Base-by-base conservation (phyloP, 371 early-diverging fungal genomes). In the Mortierella sp. region DNA sequence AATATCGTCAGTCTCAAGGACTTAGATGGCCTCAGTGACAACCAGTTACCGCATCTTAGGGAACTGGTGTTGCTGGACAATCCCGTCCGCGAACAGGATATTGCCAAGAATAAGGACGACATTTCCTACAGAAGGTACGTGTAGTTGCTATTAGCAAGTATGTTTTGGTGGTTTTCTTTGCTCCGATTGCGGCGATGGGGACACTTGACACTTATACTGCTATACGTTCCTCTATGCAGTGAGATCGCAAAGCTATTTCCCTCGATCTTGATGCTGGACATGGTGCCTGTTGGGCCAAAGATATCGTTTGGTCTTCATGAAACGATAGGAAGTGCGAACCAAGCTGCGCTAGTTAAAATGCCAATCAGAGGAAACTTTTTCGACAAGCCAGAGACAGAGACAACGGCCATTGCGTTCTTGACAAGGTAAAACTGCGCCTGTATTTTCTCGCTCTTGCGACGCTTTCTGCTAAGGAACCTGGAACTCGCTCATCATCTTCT, bases 51-150 rank as follows among this genome's bases (percentile, higher is more conserved):
- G 4, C 43, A 50, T 9, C 50, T 76, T 2, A 21, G 51, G n/a
- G 76, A 69, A 15, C 61, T 76, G 21, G 60, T 76, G 11, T 54
- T 76, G 23, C 24, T 53, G 23, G 76, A 58, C 21, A 76, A 76
- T 27, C 76, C 76, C 11, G n/a, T 76, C 1, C 61, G 62, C 0
- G 70, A 69, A 17, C 41, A 32, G 27, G 62, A 61, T 23, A 26
- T 68, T 39, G 30, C 27, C 17, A 47, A 50, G n/a, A 50, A 59
- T 30, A 52, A 56, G 5, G 65, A 65, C n/a, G 76, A 69, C 24
- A 39, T 58, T 5, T 24, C 42, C 0, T 76, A 76, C 58, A 60
- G 70, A 41, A 65, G 60, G 64, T 71, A 58, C n/a, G n/a, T n/a
- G n/a, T n/a, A n/a, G n/a, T n/a, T n/a, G n/a, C n/a, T n/a, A n/a